Evolutionary conservation across 2,329 filamentous ascomycete genomes (phyloP).

Genomic region (Moelleriella libera): DNA sequence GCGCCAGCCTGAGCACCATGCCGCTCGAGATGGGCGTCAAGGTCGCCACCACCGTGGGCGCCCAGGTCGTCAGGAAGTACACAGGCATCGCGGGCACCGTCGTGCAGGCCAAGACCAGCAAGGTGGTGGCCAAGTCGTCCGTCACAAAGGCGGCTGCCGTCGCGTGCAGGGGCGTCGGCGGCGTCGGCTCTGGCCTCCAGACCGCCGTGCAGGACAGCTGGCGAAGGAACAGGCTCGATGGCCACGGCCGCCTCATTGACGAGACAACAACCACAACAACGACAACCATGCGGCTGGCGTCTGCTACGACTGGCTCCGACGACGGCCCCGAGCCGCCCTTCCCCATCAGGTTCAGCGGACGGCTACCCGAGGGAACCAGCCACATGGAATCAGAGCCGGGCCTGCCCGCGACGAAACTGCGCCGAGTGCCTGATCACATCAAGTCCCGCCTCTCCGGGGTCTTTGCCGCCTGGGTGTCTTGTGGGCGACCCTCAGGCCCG

Average conservation of each 20-base stretch:
- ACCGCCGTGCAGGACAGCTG: slow-evolving; percentile 17
- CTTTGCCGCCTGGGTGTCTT: slow-evolving; percentile 50
- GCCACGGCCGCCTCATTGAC: slow-evolving; percentile 19
- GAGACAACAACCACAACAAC: slow-evolving; percentile 19
- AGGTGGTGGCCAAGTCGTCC: slow-evolving; percentile 15
- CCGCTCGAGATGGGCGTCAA: slow-evolving; percentile 52
- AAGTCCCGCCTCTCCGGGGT: slow-evolving; percentile 41
- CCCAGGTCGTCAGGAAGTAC: slow-evolving; percentile 28
- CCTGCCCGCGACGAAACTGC: slow-evolving; percentile 40
- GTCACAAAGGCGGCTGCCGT: slow-evolving; percentile 25
- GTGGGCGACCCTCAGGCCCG: slow-evolving; percentile 8
- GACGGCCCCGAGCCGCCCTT: slow-evolving; percentile 37
- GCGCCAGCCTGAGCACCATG: slow-evolving; percentile 49
- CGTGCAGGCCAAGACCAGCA: slow-evolving; percentile 25
- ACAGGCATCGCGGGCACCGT: slow-evolving; percentile 20
- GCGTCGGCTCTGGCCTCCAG: slow-evolving; percentile 8
- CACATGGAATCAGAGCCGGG: slow-evolving; percentile 23
- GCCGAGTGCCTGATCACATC: slow-evolving; percentile 35
- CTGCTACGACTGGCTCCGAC: slow-evolving; percentile 28
- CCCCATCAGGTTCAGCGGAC: slow-evolving; percentile 36
- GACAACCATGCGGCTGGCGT: slow-evolving; percentile 10
- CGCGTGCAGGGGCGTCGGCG: slow-evolving; percentile 20
- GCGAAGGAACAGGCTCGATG: slow-evolving; percentile 20
- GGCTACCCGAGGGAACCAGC: slow-evolving; percentile 29
- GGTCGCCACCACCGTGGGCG: slow-evolving; percentile 35